Evolutionary conservation across 805 yeast genomes (phyloP), one percentile per base, ranked within the genome.

Genomic region (Barnettozyma sp.): DNA sequence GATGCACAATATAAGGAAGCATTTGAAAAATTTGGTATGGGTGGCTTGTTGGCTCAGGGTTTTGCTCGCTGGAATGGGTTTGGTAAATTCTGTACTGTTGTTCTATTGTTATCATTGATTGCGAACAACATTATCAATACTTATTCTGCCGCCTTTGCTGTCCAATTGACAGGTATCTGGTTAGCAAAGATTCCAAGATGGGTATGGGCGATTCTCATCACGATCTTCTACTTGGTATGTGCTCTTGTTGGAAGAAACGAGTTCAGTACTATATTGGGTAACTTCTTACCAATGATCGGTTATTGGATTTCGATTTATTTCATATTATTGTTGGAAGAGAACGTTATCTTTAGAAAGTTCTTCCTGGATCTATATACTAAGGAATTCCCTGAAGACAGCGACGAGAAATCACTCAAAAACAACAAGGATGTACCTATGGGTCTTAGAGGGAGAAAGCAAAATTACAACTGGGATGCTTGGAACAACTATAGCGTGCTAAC

Each of bases 231-330:
- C 49, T 63, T 82, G 42, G 74, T 80, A 4, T 71, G 85, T 54
- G 78, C 94, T 2, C 60, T 84, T 40, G 88, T 73, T 16, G 95
- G 95, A 9, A 69, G 81, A 48, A 62, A 79, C 52, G 77, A 78
- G 47, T 81, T 86, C 54, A 66, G 84, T 38, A 66, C 75, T 3
- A 83, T 86, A 41, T 62, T 85, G 46, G 76, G 85, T 9, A 85
- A 85, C 50, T 85, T 85, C 59, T 63, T 85, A 49, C 95, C 95
- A 8, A 85, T 85, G 95, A 72, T 85, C 40, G 94, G 94, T 2
- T 85, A 85, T 60, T 85, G 95, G 95, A 73, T 83, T 38, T 74
- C 88, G 39, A 82, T 85, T 62, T 86, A 85, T 56, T 73, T 79
- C 48, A 70, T 73, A n/a, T 55, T 85, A 30, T 58, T 84, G 22